Base-by-base conservation (phyloP, 495 filamentous ascomycete species). In the Terfezia boudieri region DNA sequence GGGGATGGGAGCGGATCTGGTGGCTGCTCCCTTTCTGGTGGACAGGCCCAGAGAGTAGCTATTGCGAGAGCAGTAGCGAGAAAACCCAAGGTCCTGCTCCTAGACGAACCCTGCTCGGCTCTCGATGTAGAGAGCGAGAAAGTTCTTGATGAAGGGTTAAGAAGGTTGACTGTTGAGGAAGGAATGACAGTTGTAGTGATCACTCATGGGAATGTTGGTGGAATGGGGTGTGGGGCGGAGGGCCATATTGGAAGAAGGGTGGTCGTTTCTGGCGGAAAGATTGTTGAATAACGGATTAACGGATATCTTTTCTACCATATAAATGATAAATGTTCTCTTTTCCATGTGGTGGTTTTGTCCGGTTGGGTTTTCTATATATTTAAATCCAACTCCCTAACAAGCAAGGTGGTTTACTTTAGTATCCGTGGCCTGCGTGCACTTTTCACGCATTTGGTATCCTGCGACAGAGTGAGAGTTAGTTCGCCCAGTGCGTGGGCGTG, bases 41-140 rank as follows among this genome's bases (percentile, higher is more conserved):
- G 90, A 0, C 90, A 98, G 60, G 78, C 79, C 2, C 88, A 94
- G 61, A 74, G 86, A 0, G 57, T 96, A 7, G 77, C 80, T 5
- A 87, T 96, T 54, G 86, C 88, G 2, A 69, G 90, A 1, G 88
- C 89, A 4, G 67, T 96, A 1, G 70, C 83, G 3, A 70, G 85
- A 0, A 67, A 72, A 17, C 86, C 86, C 0, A 71, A 72, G 43
- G 65, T 94, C 8, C 63, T 96, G 17, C 74, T 98, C 0, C 66
- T 96, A 11, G 90, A 98, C 57, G 90, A 96, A 65, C 82, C 88
- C 4, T 96, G 90, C 0, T 83, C 78, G 32, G 79, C 78, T 36
- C 67, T 98, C 11, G 90, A 98, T 63, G 71, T 71, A 0, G 74
- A 78, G 56, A 79, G 72, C n/a, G 82, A 84, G 1, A 74, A 71